Evolutionary conservation across 257 asterid genomes (phyloP).

Genomic region (Mitragyna speciosa): DNA sequence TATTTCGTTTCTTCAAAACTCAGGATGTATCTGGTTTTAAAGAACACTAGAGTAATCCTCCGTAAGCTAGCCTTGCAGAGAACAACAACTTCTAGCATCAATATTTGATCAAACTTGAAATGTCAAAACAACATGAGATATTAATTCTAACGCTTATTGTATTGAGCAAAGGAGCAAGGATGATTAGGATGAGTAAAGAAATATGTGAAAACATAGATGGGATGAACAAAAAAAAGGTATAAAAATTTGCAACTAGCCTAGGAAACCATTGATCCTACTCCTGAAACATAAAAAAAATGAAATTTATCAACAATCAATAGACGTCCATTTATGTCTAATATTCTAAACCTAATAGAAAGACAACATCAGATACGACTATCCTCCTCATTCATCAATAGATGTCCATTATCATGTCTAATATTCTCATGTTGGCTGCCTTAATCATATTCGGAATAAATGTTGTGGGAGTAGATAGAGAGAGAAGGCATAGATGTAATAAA

Average conservation of each 20-base stretch:
- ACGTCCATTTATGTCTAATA: too few relatives aligned
- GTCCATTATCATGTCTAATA: too few relatives aligned
- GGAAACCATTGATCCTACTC: background rate
- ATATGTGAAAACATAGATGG: background rate
- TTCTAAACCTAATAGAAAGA: background rate
- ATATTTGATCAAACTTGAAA: conserved; percentile 13
- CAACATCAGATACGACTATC: background rate
- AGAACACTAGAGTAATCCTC: conserved; percentile 18
- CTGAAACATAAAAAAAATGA: background rate
- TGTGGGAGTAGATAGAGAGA: too few relatives aligned
- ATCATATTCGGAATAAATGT: background rate
- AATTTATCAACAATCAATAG: background rate
- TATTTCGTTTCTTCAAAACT: conserved; percentile 27
- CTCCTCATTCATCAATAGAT: background rate
- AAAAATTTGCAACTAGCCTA: background rate
- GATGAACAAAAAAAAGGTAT: background rate
- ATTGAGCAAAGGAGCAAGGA: background rate
- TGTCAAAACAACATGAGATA: background rate
- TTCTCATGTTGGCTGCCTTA: background rate
- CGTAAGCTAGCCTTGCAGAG: background rate
- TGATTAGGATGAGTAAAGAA: background rate
- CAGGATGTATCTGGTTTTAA: conserved; percentile 22
- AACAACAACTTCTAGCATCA: background rate
- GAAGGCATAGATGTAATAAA: background rate
- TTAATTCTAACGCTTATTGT: background rate